Evolutionary conservation across 2,329 filamentous ascomycete genomes (phyloP).

Genomic region (Purpureocillium takamizusanense): DNA sequence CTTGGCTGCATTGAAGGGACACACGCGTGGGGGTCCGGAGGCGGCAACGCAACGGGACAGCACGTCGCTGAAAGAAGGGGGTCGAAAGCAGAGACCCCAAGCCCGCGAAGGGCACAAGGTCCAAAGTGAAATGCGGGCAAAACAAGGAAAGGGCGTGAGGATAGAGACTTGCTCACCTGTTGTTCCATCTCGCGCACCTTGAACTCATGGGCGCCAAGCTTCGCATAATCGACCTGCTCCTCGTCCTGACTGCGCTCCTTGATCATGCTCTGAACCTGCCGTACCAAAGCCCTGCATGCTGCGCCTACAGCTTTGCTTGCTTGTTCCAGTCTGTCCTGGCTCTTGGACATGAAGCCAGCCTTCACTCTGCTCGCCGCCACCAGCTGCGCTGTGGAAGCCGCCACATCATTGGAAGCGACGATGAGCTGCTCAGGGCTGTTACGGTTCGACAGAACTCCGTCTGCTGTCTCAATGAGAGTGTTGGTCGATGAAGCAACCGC

Average conservation of each 20-base stretch:
- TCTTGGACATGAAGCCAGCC: conserved; percentile 96
- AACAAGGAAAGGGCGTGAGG: no score
- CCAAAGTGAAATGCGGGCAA: no score
- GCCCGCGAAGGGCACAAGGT: no score
- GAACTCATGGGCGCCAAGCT: conserved; percentile 89
- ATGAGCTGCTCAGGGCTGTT: conserved; percentile 96
- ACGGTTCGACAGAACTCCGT: conserved; percentile 84
- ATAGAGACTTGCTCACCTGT: conserved; percentile 51
- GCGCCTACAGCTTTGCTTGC: conserved; percentile 88
- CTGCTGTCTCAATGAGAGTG: conserved; percentile 93
- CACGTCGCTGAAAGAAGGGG: no score
- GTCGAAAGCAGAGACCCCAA: no score
- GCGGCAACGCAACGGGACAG: no score
- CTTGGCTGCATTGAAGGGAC: no score
- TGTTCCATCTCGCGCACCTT: conserved; percentile 99
- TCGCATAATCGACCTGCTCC: conserved; percentile 77
- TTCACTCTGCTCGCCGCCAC: conserved; percentile 94
- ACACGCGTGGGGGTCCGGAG: no score
- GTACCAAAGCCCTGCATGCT: conserved; percentile 78
- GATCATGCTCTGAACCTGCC: conserved; percentile 93
- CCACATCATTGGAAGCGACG: conserved; percentile 93
- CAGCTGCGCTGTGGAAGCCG: conserved; percentile 90
- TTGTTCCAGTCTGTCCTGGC: conserved; percentile 81
- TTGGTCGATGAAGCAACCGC: conserved; percentile 91
- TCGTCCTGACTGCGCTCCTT: conserved; percentile 75